These are phyloP conservation scores for Rheum nobile DNA, from an alignment of 148 eudicot species.

Conservation along the genomic window DNA sequence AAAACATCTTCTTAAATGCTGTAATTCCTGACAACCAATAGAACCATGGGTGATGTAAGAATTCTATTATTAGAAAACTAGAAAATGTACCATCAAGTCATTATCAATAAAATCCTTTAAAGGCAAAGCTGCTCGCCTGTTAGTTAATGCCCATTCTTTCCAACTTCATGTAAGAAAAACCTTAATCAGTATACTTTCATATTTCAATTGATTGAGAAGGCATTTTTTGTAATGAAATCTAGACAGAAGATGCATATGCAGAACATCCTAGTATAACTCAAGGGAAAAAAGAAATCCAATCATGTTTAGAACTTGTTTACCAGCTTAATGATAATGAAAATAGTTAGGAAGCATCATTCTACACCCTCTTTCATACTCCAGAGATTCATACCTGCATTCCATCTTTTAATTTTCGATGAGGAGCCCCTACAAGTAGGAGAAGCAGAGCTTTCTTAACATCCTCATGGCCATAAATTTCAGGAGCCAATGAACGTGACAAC, in stretches of 20 bases:
- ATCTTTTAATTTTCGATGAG: constrained; percentile 80
- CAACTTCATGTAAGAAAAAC: not conserved
- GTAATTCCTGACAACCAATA: not conserved
- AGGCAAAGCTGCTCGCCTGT: not conserved
- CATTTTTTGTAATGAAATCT: too few species aligned
- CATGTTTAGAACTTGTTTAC: not conserved
- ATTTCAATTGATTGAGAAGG: too few species aligned
- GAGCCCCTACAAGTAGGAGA: constrained; percentile 97
- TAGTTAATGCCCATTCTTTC: not conserved
- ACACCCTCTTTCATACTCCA: not conserved
- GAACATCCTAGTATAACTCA: not conserved
- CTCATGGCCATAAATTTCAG: constrained; percentile 97
- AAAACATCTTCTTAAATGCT: not conserved
- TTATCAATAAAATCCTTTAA: not conserved
- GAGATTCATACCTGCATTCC: constrained; percentile 78
- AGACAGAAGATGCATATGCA: too few species aligned
- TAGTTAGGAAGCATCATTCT: not conserved
- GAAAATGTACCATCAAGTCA: not conserved
- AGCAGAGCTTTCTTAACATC: constrained; percentile 95
- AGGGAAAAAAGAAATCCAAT: not conserved
- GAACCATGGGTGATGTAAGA: not conserved
- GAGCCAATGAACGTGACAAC: constrained; percentile 79
- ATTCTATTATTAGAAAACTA: not conserved
- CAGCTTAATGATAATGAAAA: not conserved
- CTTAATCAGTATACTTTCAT: too few species aligned